Percentiles rank a stretch among this genome's conserved stretches.
Conservation (phyloP, 768 basidiomycete genomes). For the Kondoa subrosea region DNA sequence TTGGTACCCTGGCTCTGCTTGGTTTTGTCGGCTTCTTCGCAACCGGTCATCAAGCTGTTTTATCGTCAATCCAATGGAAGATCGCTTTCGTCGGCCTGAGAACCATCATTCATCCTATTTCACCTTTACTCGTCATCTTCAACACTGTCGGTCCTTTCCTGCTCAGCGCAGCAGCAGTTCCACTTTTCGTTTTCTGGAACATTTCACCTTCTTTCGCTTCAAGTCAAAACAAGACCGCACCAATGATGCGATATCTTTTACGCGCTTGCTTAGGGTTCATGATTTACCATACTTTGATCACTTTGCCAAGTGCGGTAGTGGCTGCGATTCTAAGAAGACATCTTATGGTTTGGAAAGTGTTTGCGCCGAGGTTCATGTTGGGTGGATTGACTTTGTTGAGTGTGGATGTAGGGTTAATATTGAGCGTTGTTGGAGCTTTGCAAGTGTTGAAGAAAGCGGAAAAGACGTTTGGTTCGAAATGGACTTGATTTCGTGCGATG, state of each 20-base stretch:
- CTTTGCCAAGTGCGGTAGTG: conserved; percentile 36
- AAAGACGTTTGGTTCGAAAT: conserved; percentile 8
- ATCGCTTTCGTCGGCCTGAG: conserved; percentile 63
- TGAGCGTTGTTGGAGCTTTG: conserved; percentile 12
- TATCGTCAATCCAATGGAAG: conserved; percentile 91
- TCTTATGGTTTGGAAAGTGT: conserved; percentile 71
- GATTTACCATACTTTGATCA: conserved; percentile 23
- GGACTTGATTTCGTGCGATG: conserved; percentile 4
- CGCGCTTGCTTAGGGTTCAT: conserved; percentile 16
- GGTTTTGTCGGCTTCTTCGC: conserved; percentile 61
- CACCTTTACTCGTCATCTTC: conserved; percentile 52
- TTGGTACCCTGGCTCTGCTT: conserved; percentile 57
- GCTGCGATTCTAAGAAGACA: conserved; percentile 27
- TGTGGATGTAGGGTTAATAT: conserved; percentile 42
- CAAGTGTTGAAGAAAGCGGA: conserved; percentile 10
- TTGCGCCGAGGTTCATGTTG: conserved; percentile 83
- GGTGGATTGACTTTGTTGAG: conserved; percentile 49
- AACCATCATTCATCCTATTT: conserved; percentile 52
- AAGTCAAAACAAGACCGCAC: conserved; percentile 35
- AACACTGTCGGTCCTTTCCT: conserved; percentile 64
- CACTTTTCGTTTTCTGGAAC: conserved; percentile 69
- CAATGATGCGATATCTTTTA: conserved; percentile 18
- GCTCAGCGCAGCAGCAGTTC: conserved; percentile 49
- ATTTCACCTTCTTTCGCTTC: conserved; percentile 43
- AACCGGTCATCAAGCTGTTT: conserved; percentile 80